Conservation (phyloP, 1,284 basidiomycete species). For the Wallemia ichthyophaga region DNA sequence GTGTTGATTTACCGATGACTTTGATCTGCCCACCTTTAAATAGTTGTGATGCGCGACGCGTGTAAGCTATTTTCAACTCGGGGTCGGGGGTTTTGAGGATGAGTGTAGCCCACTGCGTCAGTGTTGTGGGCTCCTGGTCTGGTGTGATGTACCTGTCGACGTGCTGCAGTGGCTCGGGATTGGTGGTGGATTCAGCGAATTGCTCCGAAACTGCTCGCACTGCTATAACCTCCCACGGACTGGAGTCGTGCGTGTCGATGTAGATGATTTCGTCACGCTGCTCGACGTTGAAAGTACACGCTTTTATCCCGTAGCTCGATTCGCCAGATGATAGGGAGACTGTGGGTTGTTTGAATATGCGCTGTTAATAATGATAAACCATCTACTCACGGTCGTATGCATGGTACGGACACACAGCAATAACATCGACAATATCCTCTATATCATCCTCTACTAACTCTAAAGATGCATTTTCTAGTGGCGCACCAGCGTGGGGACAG, state of each 20-base stretch:
- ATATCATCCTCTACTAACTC: background rate
- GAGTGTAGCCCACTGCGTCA: conserved; percentile 43
- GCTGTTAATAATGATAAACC: too few species aligned
- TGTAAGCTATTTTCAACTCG: conserved; percentile 36
- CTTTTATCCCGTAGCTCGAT: background rate
- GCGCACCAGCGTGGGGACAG: background rate
- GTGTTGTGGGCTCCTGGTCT: conserved; percentile 25
- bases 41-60: conserved; percentile 32
- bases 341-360: too few species aligned
- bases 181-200: conserved; percentile 12
- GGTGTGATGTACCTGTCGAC: background rate
- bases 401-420: background rate
- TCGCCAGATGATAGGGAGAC: background rate
- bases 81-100: conserved; percentile 41
- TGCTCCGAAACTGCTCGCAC: background rate
- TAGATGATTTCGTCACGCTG: background rate
- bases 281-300: background rate
- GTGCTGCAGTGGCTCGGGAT: conserved; percentile 21
- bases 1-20: conserved; percentile 29
- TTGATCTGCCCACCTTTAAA: conserved; percentile 36
- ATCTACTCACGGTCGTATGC: background rate
- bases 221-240: background rate
- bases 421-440: background rate
- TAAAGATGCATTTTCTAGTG: background rate
- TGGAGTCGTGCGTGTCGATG: background rate